These are phyloP conservation scores for Xerocomus alliaceus DNA, from an alignment of 1,284 basidiomycete genomes.

Conservation along the genomic window DNA sequence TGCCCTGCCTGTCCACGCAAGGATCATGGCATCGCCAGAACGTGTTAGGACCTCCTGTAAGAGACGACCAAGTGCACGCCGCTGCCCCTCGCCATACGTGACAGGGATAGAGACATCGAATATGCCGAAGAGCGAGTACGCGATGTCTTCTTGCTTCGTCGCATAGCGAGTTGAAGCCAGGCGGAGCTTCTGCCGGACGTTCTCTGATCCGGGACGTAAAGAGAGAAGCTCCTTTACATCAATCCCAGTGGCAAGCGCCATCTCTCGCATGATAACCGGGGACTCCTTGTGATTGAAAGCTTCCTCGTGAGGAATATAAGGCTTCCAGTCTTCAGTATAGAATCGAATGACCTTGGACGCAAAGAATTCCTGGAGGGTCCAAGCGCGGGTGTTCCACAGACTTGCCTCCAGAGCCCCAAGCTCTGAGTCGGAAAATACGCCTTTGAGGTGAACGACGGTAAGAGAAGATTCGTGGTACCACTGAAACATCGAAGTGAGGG, in stretches of 20 bases:
- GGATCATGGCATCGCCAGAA: constrained; percentile 19
- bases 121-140: constrained; percentile 31
- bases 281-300: constrained; percentile 28
- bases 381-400: constrained; percentile 32
- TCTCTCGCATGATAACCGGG: constrained; percentile 21
- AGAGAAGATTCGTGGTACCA: constrained; percentile 34
- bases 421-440: constrained; percentile 17
- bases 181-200: constrained; percentile 28
- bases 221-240: constrained; percentile 15
- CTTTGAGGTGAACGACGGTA: constrained; percentile 30
- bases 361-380: constrained; percentile 37
- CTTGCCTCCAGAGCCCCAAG: constrained; percentile 10
- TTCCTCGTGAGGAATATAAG: constrained; percentile 18
- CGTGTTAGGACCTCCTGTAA: constrained; percentile 27
- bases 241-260: constrained; percentile 24
- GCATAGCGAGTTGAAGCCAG: constrained; percentile 25
- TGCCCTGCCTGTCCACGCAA: constrained; percentile 27
- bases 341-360: constrained; percentile 29
- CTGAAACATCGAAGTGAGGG: constrained; percentile 35
- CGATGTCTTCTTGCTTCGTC: constrained; percentile 28
- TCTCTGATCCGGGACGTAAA: constrained; percentile 24
- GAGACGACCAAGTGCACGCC: constrained; percentile 26
- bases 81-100: constrained; percentile 30
- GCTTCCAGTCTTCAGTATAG: constrained; percentile 30
- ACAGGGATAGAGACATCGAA: constrained; percentile 26